Base-by-base conservation (phyloP, 2,329 filamentous ascomycete species). In the Cladophialophora yegresii region DNA sequence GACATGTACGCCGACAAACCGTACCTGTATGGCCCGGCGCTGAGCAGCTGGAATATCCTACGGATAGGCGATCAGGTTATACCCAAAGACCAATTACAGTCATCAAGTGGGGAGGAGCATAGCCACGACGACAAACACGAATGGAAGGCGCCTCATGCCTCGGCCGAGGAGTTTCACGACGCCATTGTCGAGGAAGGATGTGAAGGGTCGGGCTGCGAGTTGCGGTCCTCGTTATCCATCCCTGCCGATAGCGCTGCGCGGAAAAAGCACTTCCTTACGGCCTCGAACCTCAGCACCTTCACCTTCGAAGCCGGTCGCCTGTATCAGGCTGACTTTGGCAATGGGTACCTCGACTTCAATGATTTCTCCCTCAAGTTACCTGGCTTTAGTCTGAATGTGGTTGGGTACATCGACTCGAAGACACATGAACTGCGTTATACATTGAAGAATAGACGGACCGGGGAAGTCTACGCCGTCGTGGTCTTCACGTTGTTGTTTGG, bases 361-460 rank as follows among this genome's bases (percentile, higher is more conserved):
- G 74, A 76, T 70, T 77, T 80, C 60, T 75, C 76, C 2, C 71
- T 79, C 16, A 75, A 74, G 10, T 67, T 79, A 26, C 77, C 75
- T 28, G 75, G 76, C 1, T 76, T 78, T 60, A 68, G 65, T 16
- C 68, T 77, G 51, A 76, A 75, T 62, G 72, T 77, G 54, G 68
- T 72, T 47, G 73, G 76, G 54, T 77, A 78, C 62, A 75, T 80
- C n/a, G 74, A 79, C 72, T 84, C 85, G 75, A 90, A 90, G 82
- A 89, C 90, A 81, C 91, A 96, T 79, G 84, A 87, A 71, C 85
- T 96, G 79, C 93, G 93, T 84, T 97, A 98, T 78, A 91, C 96
- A 64, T 84, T 98, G 73, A 93, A 93, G 74, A 90, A 97, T 77
- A 86, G 86, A 66, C 77, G 82, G 23, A 93, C 90, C 0, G 85